Base-by-base conservation (phyloP, 495 filamentous ascomycete genomes). In the Daldinia decipiens region DNA sequence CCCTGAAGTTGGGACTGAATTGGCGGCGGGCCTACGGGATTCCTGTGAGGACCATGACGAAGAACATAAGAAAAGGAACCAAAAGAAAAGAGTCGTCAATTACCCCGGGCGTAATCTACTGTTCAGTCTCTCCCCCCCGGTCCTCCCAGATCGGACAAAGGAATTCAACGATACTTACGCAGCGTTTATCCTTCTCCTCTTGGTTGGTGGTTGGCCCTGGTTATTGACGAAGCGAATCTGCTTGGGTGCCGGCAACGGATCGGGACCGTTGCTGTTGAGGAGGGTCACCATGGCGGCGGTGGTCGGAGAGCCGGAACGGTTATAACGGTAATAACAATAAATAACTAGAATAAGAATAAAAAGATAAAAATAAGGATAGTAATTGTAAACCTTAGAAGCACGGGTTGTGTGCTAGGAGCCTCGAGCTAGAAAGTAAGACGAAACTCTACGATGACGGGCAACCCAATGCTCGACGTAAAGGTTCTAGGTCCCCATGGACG, bases 151-250 rank as follows among this genome's bases (percentile, higher is more conserved):
- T 52, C 47, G 50, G 54, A 71, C 65, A 68, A 68, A 75, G 36
- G 67, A 72, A 70, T 72, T 65, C 60, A 65, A 65, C 51, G 55
- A 64, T 53, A 85, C 89, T 75, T 87, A 94, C 88, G 92, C 92
- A 72, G 92, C 89, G 80, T 90, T 92, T 76, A 94, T 91, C 77
- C 92, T 87, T 77, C 92, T 87, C 68, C 92, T 84, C 79, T 94
- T 94, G 52, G 90, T 89, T 67, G 92, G 90, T 53, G 91, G 92
- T 68, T 92, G 90, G 65, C 91, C 92, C 79, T 93, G 90, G 72
- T 91, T 93, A 61, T 91, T 89, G 68, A 94, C 90, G 78, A 94
- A 94, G 70, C 92, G 88, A 59, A 94, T 92, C 78, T 84, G 82
- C 76, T 86, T 85, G 29, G 78, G 83, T 27, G 82, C 77, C 52